Evolutionary conservation across 23 red algal genomes (phyloP), one percentile per base, ranked within the genome.

Genomic region (Gracilaria domingensis): DNA sequence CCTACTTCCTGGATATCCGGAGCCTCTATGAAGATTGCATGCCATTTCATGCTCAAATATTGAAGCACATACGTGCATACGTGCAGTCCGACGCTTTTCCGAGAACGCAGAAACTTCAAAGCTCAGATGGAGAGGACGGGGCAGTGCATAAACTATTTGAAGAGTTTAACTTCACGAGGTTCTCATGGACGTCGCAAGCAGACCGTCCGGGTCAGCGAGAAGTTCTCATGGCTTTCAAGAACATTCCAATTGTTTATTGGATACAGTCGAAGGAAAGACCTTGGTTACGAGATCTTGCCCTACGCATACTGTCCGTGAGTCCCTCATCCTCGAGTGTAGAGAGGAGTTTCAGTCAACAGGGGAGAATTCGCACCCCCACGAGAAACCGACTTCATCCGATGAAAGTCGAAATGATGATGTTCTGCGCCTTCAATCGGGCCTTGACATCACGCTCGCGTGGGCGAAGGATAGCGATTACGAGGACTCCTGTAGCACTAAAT

Each of bases 61-160:
- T 64, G 21, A 64, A n/a, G 21, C 58, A 64, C 23, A 64, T 64
- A 29, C 58, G 58, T 29, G 26, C 58, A 29, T 64, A 26, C 26
- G 58, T 64, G 26, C 26, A n/a, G 23, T 64, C 58, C 58, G 58
- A 64, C 26, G 58, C 58, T 64, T 64, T 64, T 64, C 58, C 58
- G 26, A n/a, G 23, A 64, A 26, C 58, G 21, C 23, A n/a, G 58
- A 64, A 64, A 29, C 58, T 64, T 64, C 58, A n/a, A 64, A 64
- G 58, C 58, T n/a, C 58, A n/a, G 58, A 14, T 64, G 58, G 58
- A 64, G 58, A 26, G 58, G 58, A 64, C 26, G 58, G 58, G 21
- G 58, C 58, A 26, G 26, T 64, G 58, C 58, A 64, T n/a, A n/a
- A 64, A n/a, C 26, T 64, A 29, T 64, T 64, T 64, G 58, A 64